Base-by-base conservation (phyloP, 768 basidiomycete genomes). In the Russula foetens region DNA sequence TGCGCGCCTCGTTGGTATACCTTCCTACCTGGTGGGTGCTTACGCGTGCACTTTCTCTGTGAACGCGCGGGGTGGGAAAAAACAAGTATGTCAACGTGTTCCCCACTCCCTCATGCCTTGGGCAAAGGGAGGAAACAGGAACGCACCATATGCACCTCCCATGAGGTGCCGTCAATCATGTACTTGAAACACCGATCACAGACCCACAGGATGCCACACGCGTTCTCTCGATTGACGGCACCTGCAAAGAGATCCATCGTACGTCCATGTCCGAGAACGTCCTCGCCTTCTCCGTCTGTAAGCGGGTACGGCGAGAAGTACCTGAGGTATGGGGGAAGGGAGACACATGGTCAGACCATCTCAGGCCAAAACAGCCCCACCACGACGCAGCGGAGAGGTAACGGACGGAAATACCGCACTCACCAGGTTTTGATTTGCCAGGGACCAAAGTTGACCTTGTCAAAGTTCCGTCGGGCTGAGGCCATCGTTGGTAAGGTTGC, bases 181-280 rank as follows among this genome's bases (percentile, higher is more conserved):
- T 99, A 99, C 75, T 97, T 98, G 84, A 98, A 97, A 75, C 96
- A 99, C 62, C 84, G 81, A 66, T 94, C 88, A 70, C 93, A 96
- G 6, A 95, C 91, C 82, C 85, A 94, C 21, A 95, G 72, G 33
- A 75, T 73, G 19, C 82, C 73, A 51, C 77, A 77, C 63, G 69
- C 71, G 49, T 76, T 73, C 19, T 76, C 74, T 23, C 83, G 76
- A 33, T 76, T 75, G 54, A 87, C 70, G 7, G 85, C 83, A 33
- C 87, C 84, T 0, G 83, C 83, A 19, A 90, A 72, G 26, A 91
- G 68, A 63, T 92, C 89, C 11, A 85, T 85, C 1, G 88, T 89
- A 33, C 90, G 83, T 6, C 83, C 83, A 68, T 88, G 85, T 26
- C 63, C 53, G 23, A 65, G 53, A 17, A 28, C 44, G 7, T 86